A percentile compares a stretch with the other conserved stretches of the same genome.
Evolutionary conservation across 2,329 filamentous ascomycete species (phyloP).

Genomic region (Zymoseptoria passerinii): DNA sequence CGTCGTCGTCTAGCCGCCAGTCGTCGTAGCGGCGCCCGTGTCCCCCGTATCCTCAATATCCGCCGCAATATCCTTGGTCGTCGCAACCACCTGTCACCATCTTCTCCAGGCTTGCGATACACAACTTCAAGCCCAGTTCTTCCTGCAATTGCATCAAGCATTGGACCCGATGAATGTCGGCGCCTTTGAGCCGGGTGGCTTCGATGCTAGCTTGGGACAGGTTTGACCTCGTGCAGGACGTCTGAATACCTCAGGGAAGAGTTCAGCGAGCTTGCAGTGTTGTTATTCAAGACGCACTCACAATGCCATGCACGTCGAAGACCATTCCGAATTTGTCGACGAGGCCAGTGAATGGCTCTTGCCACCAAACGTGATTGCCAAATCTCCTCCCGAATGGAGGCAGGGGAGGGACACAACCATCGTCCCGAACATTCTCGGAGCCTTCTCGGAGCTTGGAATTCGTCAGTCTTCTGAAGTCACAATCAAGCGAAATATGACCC

Average conservation of each 20-base stretch:
- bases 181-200: slow-evolving; percentile 19
- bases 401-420: slow-evolving; percentile 19
- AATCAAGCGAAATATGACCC: background rate
- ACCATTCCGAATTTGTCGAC: too few species aligned
- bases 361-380: slow-evolving; percentile 8
- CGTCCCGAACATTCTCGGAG: slow-evolving; percentile 19
- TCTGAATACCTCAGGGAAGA: slow-evolving; percentile 43
- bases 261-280: background rate
- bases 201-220: slow-evolving; percentile 28
- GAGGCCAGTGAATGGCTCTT: background rate
- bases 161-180: slow-evolving; percentile 8
- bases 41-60: background rate
- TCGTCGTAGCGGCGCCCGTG: slow-evolving; percentile 1
- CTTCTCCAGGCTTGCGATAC: slow-evolving; percentile 10
- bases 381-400: slow-evolving; percentile 14
- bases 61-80: background rate
- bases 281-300: slow-evolving; percentile 10
- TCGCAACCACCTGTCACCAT: slow-evolving; percentile 4
- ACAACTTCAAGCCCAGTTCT: slow-evolving; percentile 16
- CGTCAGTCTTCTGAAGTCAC: background rate
- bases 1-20: slow-evolving; percentile 1
- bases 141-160: slow-evolving; percentile 3
- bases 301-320: slow-evolving; percentile 27
- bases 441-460: slow-evolving; percentile 9
- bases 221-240: slow-evolving; percentile 44